Conservation (phyloP, 2,329 filamentous ascomycete genomes). For the Ascochyta fabae region DNA sequence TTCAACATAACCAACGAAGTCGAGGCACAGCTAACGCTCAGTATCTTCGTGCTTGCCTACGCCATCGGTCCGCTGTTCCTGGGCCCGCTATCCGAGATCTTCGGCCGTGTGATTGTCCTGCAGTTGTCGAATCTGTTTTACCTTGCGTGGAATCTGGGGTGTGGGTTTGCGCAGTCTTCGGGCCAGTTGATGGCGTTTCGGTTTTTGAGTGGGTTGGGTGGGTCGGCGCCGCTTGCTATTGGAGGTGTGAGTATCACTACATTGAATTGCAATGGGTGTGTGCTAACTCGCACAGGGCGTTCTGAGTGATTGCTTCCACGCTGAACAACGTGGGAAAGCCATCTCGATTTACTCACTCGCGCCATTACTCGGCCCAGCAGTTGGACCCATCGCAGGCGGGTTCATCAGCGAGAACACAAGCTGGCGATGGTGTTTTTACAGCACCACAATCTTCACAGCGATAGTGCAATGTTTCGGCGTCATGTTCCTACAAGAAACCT, state of each 20-base stretch:
- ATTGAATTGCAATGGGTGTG: too few relatives aligned
- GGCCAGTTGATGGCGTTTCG: slow-evolving; percentile 47
- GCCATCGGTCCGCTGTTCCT: slow-evolving; percentile 49
- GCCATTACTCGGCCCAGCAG: slow-evolving; percentile 69
- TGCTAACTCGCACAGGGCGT: slow-evolving; percentile 36
- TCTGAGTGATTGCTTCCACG: slow-evolving; percentile 62
- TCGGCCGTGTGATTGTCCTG: slow-evolving; percentile 47
- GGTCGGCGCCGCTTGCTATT: slow-evolving; percentile 48
- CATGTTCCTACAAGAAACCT: slow-evolving; percentile 70
- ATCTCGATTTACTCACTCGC: slow-evolving; percentile 68
- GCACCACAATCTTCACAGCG: slow-evolving; percentile 68
- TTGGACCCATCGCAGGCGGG: slow-evolving; percentile 70
- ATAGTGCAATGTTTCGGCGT: slow-evolving; percentile 67
- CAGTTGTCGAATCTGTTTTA: slow-evolving; percentile 50
- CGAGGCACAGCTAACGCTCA: slow-evolving; percentile 44
- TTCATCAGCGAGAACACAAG: slow-evolving; percentile 68
- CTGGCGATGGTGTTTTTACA: slow-evolving; percentile 78
- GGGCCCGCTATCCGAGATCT: slow-evolving; percentile 48
- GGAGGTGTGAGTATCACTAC: slow-evolving; percentile 37
- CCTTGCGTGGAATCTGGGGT: slow-evolving; percentile 49
- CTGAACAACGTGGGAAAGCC: slow-evolving; percentile 68
- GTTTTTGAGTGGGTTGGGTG: slow-evolving; percentile 48
- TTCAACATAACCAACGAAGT: slow-evolving; percentile 44
- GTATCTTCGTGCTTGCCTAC: slow-evolving; percentile 51
- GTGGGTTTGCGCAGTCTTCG: slow-evolving; percentile 47